These are phyloP conservation scores for Trypanosoma scelopori DNA, from an alignment of 208 protist genomes.

Conservation along the genomic window DNA sequence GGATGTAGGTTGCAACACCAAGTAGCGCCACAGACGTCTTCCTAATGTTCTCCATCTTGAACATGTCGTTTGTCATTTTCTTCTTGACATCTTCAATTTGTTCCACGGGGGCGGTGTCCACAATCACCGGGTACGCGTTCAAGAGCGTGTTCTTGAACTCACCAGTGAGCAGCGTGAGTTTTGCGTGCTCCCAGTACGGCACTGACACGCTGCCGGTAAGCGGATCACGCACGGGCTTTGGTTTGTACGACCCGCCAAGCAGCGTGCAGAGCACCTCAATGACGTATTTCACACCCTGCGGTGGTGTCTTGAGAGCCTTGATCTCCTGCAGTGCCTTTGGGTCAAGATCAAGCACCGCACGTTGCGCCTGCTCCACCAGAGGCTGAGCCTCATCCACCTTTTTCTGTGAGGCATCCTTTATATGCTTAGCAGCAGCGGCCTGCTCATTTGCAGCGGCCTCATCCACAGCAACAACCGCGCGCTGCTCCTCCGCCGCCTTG, in stretches of 20 bases:
- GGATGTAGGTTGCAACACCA: constrained; percentile 97
- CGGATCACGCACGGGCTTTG: constrained; percentile 82
- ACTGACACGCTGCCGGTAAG: constrained; percentile 80
- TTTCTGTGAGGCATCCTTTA: constrained; percentile 95
- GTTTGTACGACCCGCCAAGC: constrained; percentile 84
- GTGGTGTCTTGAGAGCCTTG: constrained; percentile 94
- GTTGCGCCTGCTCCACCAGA: constrained; percentile 92
- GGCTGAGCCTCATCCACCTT: constrained; percentile 96
- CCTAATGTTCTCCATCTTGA: constrained; percentile 92
- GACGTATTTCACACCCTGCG: constrained; percentile 94
- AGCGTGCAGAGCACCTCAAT: constrained; percentile 92
- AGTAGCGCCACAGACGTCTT: constrained; percentile 90
- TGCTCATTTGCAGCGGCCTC: constrained; percentile 91
- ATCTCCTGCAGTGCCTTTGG: constrained; percentile 95
- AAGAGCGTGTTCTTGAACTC: constrained; percentile 91
- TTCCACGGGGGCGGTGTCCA: constrained; percentile 80
- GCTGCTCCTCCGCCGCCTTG: constrained; percentile 80
- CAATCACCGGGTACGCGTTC: constrained; percentile 83
- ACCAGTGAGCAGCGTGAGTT: constrained; percentile 77
- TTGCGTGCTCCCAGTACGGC: constrained; percentile 95
- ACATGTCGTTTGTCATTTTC: constrained; percentile 93
- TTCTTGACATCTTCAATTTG: constrained; percentile 95
- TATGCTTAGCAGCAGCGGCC: constrained; percentile 87
- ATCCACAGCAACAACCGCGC: constrained; percentile 86
- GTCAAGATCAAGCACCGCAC: constrained; percentile 92